phyloP scores from a whole-genome alignment of 352 stramenopile genomes.

The Phytophthora crassamura region DNA sequence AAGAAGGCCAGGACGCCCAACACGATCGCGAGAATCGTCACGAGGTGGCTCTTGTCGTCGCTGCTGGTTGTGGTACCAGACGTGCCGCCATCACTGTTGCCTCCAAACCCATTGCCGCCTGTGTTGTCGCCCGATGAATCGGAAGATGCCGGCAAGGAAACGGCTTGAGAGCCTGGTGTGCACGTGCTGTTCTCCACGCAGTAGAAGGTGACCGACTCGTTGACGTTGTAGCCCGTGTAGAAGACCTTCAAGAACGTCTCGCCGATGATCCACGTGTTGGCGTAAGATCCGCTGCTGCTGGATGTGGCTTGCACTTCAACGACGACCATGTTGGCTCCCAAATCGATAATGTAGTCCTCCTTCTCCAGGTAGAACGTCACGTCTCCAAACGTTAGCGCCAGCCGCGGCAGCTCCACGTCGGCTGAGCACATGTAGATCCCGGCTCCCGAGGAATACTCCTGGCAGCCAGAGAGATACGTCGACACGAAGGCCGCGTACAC shows the following conservation, averaged over 20 bases:
- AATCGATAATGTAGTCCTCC: conserved; percentile 62
- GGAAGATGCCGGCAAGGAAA: conserved; percentile 36
- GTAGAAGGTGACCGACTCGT: conserved; percentile 72
- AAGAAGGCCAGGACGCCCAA: conserved; percentile 48
- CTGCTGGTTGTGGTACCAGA: conserved; percentile 28
- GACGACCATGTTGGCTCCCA: conserved; percentile 36
- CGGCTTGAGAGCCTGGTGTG: conserved; percentile 37
- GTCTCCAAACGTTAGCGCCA: conserved; percentile 63
- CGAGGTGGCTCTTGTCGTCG: conserved; percentile 34
- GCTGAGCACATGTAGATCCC: conserved; percentile 67
- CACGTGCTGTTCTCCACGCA: conserved; percentile 57
- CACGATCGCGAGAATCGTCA: conserved; percentile 44
- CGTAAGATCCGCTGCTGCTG: conserved; percentile 37
- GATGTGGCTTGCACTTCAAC: conserved; percentile 56
- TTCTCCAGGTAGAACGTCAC: conserved; percentile 68
- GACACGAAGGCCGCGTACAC: conserved; percentile 50
- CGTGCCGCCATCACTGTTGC: conserved; percentile 12
- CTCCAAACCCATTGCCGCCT: conserved; percentile 33
- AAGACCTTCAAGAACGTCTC: conserved; percentile 81
- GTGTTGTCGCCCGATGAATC: conserved; percentile 40
- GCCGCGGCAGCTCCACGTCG: conserved; percentile 48
- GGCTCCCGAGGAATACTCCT: conserved; percentile 35
- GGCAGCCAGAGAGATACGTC: conserved; percentile 54
- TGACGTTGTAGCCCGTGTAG: conserved; percentile 75
- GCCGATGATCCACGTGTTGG: conserved; percentile 79